phyloP scores from a whole-genome alignment of 2,329 filamentous ascomycete genomes.

The Colletotrichum tropicicola region DNA sequence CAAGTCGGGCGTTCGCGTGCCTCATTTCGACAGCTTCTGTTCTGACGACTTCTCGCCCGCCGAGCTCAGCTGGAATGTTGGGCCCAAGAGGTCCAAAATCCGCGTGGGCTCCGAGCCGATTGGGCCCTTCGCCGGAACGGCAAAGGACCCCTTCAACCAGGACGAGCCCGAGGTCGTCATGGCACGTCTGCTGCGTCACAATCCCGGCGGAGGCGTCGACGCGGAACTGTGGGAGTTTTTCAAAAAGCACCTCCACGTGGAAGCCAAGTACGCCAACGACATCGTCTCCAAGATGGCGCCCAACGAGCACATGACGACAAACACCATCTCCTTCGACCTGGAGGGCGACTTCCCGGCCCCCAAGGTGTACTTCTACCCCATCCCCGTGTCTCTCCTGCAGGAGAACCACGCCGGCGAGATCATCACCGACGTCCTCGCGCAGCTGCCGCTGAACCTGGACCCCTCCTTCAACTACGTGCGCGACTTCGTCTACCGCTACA shows the following conservation, averaged over 20 bases:
- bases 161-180: constrained; percentile 30
- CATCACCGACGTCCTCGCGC: constrained; percentile 11
- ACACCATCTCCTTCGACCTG: constrained; percentile 36
- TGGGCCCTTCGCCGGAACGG: constrained; percentile 35
- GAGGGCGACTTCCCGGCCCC: constrained; percentile 20
- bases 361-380: constrained; percentile 40
- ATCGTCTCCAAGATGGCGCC: constrained; percentile 16
- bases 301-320: constrained; percentile 24
- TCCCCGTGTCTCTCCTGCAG: constrained; percentile 23
- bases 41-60: constrained; percentile 45
- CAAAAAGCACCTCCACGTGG: constrained; percentile 30
- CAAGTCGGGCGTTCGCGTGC: constrained; percentile 7
- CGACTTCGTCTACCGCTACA: constrained; percentile 13
- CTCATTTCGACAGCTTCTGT: constrained; percentile 26
- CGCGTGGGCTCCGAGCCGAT: constrained; percentile 45
- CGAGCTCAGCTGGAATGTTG: constrained; percentile 48
- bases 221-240: constrained; percentile 33
- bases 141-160: constrained; percentile 36
- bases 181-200: constrained; percentile 16
- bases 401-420: constrained; percentile 16
- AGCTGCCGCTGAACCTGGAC: constrained; percentile 11
- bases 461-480: constrained; percentile 31
- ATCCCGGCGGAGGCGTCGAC: background rate
- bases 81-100: constrained; percentile 35
- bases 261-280: constrained; percentile 1